phyloP scores from a whole-genome alignment of 352 stramenopile genomes.

The Pythium pectinolyticum region DNA sequence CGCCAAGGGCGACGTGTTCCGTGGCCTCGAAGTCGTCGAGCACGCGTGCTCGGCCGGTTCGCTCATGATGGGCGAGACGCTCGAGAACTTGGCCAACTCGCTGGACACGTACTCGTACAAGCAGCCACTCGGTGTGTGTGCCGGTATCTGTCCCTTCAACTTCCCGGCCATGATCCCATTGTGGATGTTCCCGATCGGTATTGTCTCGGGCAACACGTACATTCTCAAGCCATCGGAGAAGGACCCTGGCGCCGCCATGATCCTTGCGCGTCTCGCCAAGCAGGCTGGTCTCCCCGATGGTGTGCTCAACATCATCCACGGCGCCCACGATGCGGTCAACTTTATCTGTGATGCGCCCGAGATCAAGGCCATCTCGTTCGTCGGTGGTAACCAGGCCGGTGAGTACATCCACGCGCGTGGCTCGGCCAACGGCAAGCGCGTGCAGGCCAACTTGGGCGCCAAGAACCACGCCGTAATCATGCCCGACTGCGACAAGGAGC shows the following conservation, averaged over 20 bases:
- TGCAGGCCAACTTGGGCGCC: conserved; percentile 95
- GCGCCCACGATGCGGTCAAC: conserved; percentile 90
- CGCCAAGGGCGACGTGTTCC: conserved; percentile 96
- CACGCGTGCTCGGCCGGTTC: conserved; percentile 73
- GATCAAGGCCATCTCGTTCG: conserved; percentile 97
- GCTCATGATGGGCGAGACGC: conserved; percentile 95
- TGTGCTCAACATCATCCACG: conserved; percentile 95
- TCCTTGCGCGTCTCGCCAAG: conserved; percentile 90
- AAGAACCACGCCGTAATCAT: conserved; percentile 99
- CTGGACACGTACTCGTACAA: conserved; percentile 97
- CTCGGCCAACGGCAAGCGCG: conserved; percentile 90
- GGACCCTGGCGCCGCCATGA: conserved; percentile 88
- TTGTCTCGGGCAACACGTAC: conserved; percentile 95
- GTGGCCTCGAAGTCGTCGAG: conserved; percentile 90
- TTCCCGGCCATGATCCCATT: conserved; percentile 98
- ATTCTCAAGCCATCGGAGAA: conserved; percentile 97
- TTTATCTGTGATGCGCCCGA: conserved; percentile 93
- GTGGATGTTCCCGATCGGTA: conserved; percentile 89
- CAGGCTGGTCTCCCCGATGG: conserved; percentile 93
- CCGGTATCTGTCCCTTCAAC: conserved; percentile 94
- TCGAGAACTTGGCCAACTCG: conserved; percentile 88
- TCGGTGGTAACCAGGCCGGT: conserved; percentile 91
- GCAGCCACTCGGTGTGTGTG: conserved; percentile 93
- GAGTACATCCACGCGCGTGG: conserved; percentile 93
- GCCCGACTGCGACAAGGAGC: conserved; percentile 92